These are phyloP conservation scores for Mycena pura DNA, from an alignment of 768 basidiomycete species.

Conservation along the genomic window DNA sequence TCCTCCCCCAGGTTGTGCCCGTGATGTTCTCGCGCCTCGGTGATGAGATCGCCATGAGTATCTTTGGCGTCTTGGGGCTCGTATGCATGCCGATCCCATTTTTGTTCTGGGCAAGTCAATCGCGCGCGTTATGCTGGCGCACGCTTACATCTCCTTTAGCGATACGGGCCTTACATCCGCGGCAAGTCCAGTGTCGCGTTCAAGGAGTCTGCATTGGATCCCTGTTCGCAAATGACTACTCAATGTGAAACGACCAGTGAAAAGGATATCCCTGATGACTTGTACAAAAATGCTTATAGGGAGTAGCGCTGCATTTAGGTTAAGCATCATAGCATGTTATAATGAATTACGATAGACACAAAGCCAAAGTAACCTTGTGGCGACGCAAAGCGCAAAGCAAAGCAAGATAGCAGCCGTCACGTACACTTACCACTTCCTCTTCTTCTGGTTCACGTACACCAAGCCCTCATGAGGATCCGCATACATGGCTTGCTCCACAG, in stretches of 20 bases:
- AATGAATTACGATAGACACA: slow-evolving; percentile 5
- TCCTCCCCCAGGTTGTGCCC: slow-evolving; percentile 66
- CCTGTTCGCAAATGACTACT: slow-evolving; percentile 6
- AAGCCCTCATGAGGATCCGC: slow-evolving; percentile 36
- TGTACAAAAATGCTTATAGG: slow-evolving; percentile 19
- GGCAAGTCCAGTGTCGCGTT: slow-evolving; percentile 52
- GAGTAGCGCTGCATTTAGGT: slow-evolving; percentile 5
- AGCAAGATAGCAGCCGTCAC: neutral
- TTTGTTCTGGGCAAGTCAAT: slow-evolving; percentile 56
- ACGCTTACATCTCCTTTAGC: slow-evolving; percentile 39
- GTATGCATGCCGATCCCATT: slow-evolving; percentile 62
- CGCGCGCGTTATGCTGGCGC: neutral
- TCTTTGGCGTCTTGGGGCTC: slow-evolving; percentile 59
- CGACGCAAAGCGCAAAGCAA: slow-evolving; percentile 16
- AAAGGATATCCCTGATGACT: slow-evolving; percentile 20
- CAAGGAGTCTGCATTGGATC: slow-evolving; percentile 37
- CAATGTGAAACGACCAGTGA: slow-evolving; percentile 17
- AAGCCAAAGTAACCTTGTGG: slow-evolving; percentile 14
- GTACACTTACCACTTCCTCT: slow-evolving; percentile 30
- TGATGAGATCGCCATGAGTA: slow-evolving; percentile 59
- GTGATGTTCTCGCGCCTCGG: slow-evolving; percentile 59
- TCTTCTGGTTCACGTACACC: slow-evolving; percentile 29
- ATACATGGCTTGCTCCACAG: slow-evolving; percentile 23
- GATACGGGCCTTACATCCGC: slow-evolving; percentile 57
- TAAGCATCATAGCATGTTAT: neutral